These are phyloP conservation scores for Dipteronia sinensis DNA, from an alignment of 345 rosid genomes.

Conservation along the genomic window DNA sequence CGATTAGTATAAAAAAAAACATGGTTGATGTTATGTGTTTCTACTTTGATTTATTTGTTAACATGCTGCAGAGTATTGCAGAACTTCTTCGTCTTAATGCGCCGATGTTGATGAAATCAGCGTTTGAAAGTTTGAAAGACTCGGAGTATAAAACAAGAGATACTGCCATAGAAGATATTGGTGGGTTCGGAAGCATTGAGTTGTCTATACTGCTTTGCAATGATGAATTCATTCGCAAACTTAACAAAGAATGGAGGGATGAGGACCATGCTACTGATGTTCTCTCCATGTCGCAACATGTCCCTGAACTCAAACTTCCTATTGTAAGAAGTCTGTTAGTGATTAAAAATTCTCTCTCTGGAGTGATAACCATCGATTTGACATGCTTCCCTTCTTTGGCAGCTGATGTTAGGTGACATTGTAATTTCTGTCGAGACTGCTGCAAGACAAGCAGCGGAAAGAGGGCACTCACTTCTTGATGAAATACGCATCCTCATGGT, in stretches of 20 bases:
- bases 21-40: background rate
- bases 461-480: slow-evolving; percentile 87
- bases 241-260: slow-evolving; percentile 92
- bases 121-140: slow-evolving; percentile 66
- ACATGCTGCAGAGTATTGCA: slow-evolving; percentile 65
- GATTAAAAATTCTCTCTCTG: background rate
- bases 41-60: background rate
- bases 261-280: slow-evolving; percentile 97
- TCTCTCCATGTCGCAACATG: slow-evolving; percentile 89
- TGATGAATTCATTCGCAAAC: slow-evolving; percentile 77
- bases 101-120: slow-evolving; percentile 80
- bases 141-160: slow-evolving; percentile 77
- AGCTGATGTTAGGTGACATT: slow-evolving; percentile 97
- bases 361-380: slow-evolving; percentile 6
- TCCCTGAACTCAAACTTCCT: slow-evolving; percentile 77
- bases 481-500: slow-evolving; percentile 95
- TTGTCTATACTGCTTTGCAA: slow-evolving; percentile 86
- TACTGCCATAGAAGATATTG: slow-evolving; percentile 58
- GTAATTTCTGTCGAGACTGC: slow-evolving; percentile 95
- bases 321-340: slow-evolving; percentile 47
- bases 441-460: slow-evolving; percentile 87
- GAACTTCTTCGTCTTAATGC: slow-evolving; percentile 85
- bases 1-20: background rate
- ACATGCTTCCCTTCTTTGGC: slow-evolving; percentile 28
- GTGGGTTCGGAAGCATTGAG: slow-evolving; percentile 69